Percentiles rank a stretch among this genome's conserved stretches.
These are phyloP conservation scores for Echria macrotheca DNA, from an alignment of 495 filamentous ascomycete genomes.

Conservation along the genomic window DNA sequence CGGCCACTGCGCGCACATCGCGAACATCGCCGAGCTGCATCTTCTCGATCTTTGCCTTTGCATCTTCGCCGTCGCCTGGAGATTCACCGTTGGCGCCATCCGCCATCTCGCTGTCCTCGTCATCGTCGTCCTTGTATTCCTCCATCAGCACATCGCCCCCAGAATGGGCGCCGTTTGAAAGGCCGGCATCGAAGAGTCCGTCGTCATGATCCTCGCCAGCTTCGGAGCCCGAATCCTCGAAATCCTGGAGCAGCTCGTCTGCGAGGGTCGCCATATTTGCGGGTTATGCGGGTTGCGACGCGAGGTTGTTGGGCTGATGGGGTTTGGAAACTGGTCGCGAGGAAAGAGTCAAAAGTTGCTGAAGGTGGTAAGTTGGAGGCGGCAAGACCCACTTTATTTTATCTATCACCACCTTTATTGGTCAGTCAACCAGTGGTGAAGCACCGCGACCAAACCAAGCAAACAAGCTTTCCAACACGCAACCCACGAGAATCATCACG, in stretches of 20 bases:
- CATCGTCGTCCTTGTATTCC: slow-evolving; percentile 33
- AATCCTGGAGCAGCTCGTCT: slow-evolving; percentile 83
- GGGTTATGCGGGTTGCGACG: background rate
- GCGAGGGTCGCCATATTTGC: slow-evolving; percentile 67
- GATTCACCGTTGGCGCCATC: slow-evolving; percentile 32
- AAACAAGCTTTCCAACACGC: no score
- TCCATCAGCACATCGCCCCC: slow-evolving; percentile 27
- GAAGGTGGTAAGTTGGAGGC: no score
- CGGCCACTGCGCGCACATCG: slow-evolving; percentile 70
- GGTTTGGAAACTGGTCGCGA: no score
- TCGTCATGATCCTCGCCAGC: slow-evolving; percentile 49
- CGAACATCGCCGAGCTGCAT: slow-evolving; percentile 66
- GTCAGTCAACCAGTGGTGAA: background rate
- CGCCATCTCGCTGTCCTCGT: slow-evolving; percentile 33
- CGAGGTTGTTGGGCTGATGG: background rate
- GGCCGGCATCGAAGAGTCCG: slow-evolving; percentile 31
- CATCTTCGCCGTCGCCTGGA: slow-evolving; percentile 59
- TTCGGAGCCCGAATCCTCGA: slow-evolving; percentile 68
- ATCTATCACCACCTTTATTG: background rate
- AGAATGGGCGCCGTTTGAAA: slow-evolving; percentile 12
- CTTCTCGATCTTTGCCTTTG: slow-evolving; percentile 70
- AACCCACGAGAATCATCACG: no score
- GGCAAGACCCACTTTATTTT: background rate
- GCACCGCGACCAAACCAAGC: no score
- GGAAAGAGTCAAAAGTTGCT: no score